Evolutionary conservation across 164 flowering plant species (phyloP).

Genomic region (Magnolia sinica): DNA sequence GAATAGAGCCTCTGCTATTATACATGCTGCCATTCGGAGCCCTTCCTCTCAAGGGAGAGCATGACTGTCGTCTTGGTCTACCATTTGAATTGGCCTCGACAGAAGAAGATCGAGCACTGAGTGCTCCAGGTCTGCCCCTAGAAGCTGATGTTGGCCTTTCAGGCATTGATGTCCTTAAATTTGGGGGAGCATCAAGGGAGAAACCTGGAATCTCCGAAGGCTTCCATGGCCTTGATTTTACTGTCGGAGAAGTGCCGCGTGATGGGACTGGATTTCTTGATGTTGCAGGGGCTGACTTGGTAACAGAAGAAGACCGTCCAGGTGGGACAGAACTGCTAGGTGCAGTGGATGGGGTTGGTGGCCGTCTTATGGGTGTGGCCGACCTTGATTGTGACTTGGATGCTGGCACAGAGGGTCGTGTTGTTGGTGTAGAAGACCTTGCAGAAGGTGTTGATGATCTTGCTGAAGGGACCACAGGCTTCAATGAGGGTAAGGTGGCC

Average conservation of each 20-base stretch:
- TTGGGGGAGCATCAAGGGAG: conserved; percentile 73
- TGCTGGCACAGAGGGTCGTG: conserved; percentile 23
- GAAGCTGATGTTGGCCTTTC: conserved; percentile 80
- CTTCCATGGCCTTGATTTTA: conserved; percentile 75
- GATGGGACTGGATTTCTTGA: conserved; percentile 45
- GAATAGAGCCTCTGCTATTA: conserved; percentile 45
- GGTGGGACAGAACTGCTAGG: conserved; percentile 36
- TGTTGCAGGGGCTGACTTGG: conserved; percentile 31
- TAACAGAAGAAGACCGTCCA: conserved; percentile 41
- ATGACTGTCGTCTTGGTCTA: conserved; percentile 62
- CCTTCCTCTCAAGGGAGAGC: conserved; percentile 75
- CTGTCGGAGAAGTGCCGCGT: conserved; percentile 66
- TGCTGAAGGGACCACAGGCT: conserved; percentile 39
- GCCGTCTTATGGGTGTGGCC: conserved; percentile 53
- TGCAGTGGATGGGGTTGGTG: conserved; percentile 41
- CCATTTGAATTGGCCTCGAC: conserved; percentile 47
- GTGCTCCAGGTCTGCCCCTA: conserved; percentile 73
- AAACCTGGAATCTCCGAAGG: conserved; percentile 81
- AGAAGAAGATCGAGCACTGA: conserved; percentile 50
- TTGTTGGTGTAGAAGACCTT: conserved; percentile 48
- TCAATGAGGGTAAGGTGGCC: conserved; percentile 43
- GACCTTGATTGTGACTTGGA: conserved; percentile 34
- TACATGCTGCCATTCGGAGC: conserved; percentile 43
- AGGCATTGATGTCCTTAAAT: conserved; percentile 69
- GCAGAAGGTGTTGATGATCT: conserved; percentile 33